These are phyloP conservation scores for Saccharomycopsis synnaedendra DNA, from an alignment of 805 yeast genomes.

Conservation along the genomic window DNA sequence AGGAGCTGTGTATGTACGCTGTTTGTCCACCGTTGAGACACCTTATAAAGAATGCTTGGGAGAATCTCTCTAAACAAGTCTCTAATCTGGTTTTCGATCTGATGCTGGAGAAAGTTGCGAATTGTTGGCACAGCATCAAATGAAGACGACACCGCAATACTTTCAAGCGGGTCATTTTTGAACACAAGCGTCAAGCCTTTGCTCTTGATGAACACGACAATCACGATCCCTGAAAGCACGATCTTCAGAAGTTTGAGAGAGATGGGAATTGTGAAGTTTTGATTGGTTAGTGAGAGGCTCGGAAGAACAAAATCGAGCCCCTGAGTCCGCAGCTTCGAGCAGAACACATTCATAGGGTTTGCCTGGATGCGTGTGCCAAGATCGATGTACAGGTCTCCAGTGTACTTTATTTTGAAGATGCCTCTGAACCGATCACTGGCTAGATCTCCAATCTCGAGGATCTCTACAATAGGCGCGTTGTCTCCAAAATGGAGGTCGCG, in stretches of 20 bases:
- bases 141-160: conserved; percentile 74
- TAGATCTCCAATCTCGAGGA: conserved; percentile 72
- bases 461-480: conserved; percentile 64
- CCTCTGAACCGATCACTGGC: conserved; percentile 71
- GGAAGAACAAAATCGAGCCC: conserved; percentile 52
- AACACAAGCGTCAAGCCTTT: conserved; percentile 82
- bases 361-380: conserved; percentile 76
- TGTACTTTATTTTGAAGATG: conserved; percentile 64
- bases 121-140: conserved; percentile 77
- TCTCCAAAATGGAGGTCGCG: conserved; percentile 65
- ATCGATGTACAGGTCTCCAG: conserved; percentile 67
- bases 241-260: conserved; percentile 66
- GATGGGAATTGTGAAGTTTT: conserved; percentile 67
- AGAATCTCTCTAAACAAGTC: conserved; percentile 74
- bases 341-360: conserved; percentile 64
- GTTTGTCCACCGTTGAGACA: conserved; percentile 52
- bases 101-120: conserved; percentile 72
- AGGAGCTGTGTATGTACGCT: conserved; percentile 21
- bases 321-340: conserved; percentile 24
- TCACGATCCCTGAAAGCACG: conserved; percentile 67
- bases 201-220: conserved; percentile 68
- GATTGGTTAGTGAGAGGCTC: conserved; percentile 49
- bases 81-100: conserved; percentile 71
- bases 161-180: conserved; percentile 80
- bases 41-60: conserved; percentile 69